A percentile compares a stretch with the other conserved stretches of the same genome.
Conservation (phyloP, 2,329 filamentous ascomycete species). For the Amauroascus niger region DNA sequence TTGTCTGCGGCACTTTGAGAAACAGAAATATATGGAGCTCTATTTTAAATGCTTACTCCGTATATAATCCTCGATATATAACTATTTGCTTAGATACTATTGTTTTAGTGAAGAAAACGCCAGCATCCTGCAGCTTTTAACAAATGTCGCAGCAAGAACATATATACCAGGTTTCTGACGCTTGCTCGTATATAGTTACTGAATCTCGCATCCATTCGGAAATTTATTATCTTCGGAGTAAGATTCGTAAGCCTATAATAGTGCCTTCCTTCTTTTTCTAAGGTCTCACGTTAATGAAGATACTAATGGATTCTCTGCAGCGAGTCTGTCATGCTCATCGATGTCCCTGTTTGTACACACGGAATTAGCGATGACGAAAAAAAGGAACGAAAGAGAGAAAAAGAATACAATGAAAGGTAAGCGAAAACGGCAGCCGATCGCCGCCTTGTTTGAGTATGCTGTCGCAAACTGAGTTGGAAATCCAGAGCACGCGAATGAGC, state of each 20-base stretch:
- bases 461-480: background rate
- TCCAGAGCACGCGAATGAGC: background rate
- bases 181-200: background rate
- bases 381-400: background rate
- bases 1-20: too few species aligned
- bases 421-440: background rate
- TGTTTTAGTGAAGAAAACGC: background rate
- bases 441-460: background rate
- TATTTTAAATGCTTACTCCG: too few species aligned
- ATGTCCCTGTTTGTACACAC: constrained; percentile 54
- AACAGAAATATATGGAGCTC: too few species aligned
- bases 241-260: background rate
- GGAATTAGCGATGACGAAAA: constrained; percentile 1
- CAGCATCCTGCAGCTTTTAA: too few species aligned
- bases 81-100: too few species aligned
- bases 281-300: background rate
- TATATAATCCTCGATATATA: too few species aligned
- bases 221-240: background rate
- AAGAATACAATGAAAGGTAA: too few species aligned
- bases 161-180: background rate
- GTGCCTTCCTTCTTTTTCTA: background rate
- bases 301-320: constrained; percentile 27
- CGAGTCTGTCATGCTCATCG: constrained; percentile 73
- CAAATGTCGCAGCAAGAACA: background rate
- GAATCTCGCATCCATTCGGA: background rate